Conservation (phyloP, 2,329 filamentous ascomycete genomes). For the Fusarium miscanthi region DNA sequence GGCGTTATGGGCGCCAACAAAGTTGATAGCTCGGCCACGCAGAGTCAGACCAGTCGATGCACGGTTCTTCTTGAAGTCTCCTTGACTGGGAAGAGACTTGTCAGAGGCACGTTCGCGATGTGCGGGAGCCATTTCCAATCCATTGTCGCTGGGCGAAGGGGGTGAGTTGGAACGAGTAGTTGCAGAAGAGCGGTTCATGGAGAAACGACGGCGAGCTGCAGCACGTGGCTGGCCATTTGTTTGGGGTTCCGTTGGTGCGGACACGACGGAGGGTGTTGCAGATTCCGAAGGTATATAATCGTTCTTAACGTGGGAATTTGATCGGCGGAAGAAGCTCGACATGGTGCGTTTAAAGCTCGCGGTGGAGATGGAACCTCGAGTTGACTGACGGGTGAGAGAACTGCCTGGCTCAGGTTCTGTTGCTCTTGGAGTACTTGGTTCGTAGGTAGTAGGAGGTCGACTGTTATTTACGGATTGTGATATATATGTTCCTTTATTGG, state of each 20-base stretch:
- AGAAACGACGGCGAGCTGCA: constrained; percentile 54
- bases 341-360: constrained; percentile 61
- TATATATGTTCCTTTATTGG: constrained; percentile 28
- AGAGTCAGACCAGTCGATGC: constrained; percentile 63
- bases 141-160: constrained; percentile 59
- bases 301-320: constrained; percentile 50
- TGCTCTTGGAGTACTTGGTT: constrained; percentile 39
- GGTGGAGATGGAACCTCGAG: constrained; percentile 56
- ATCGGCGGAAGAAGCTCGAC: constrained; percentile 61
- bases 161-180: constrained; percentile 62
- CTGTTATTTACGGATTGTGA: constrained; percentile 29
- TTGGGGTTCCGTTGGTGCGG: constrained; percentile 42
- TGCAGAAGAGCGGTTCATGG: constrained; percentile 58
- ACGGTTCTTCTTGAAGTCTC: constrained; percentile 64
- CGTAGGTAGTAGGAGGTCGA: constrained; percentile 32
- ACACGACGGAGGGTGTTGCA: constrained; percentile 41
- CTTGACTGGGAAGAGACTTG: constrained; percentile 54
- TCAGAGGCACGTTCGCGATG: constrained; percentile 38
- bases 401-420: constrained; percentile 42
- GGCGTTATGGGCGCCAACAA: constrained; percentile 50
- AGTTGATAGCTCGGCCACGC: constrained; percentile 61
- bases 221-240: constrained; percentile 46
- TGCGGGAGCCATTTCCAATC: constrained; percentile 55
- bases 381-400: constrained; percentile 54
- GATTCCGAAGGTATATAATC: constrained; percentile 40